Percentiles rank a stretch among this genome's conserved stretches.
Evolutionary conservation across 192 early-diverging fungal species (phyloP).

Genomic region (Allomyces macrogynus): DNA sequence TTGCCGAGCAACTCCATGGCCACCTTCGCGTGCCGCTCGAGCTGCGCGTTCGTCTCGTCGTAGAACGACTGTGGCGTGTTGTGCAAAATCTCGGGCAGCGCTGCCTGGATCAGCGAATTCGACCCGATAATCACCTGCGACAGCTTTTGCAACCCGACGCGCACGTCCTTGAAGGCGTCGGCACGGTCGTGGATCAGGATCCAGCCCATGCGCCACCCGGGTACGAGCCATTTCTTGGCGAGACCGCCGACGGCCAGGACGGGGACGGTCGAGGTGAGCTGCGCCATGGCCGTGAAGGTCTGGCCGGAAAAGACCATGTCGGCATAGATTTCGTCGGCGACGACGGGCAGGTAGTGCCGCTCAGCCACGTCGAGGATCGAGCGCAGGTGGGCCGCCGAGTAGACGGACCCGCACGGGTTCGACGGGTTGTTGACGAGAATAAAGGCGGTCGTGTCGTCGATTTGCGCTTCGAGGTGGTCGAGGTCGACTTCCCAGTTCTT

Average conservation of each 20-base stretch:
- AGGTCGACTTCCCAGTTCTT: constrained; percentile 70
- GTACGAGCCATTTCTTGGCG: constrained; percentile 74
- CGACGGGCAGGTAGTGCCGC: constrained; percentile 55
- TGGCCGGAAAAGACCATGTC: constrained; percentile 55
- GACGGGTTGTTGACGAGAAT: constrained; percentile 80
- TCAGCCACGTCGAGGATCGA: constrained; percentile 53
- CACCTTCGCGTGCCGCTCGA: constrained; percentile 48
- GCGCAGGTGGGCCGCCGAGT: constrained; percentile 43
- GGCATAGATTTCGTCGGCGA: constrained; percentile 80
- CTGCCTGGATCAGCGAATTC: constrained; percentile 55
- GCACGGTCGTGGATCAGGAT: constrained; percentile 53
- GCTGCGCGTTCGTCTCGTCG: constrained; percentile 39
- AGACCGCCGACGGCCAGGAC: constrained; percentile 64
- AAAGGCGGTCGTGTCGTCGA: constrained; percentile 58
- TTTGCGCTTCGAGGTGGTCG: constrained; percentile 51
- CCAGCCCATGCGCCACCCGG: constrained; percentile 89
- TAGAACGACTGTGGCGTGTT: constrained; percentile 47
- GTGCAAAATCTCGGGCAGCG: constrained; percentile 59
- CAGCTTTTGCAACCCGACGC: constrained; percentile 48
- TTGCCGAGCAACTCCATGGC: constrained; percentile 35
- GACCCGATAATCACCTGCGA: constrained; percentile 60
- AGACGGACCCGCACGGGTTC: constrained; percentile 83
- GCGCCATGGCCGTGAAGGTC: constrained; percentile 43
- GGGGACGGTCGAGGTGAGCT: constrained; percentile 59
- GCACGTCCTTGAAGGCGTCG: constrained; percentile 24